Percentiles rank a stretch among this genome's conserved stretches.
Evolutionary conservation across 495 filamentous ascomycete species (phyloP).

Genomic region (Aspergillus haitiensis): DNA sequence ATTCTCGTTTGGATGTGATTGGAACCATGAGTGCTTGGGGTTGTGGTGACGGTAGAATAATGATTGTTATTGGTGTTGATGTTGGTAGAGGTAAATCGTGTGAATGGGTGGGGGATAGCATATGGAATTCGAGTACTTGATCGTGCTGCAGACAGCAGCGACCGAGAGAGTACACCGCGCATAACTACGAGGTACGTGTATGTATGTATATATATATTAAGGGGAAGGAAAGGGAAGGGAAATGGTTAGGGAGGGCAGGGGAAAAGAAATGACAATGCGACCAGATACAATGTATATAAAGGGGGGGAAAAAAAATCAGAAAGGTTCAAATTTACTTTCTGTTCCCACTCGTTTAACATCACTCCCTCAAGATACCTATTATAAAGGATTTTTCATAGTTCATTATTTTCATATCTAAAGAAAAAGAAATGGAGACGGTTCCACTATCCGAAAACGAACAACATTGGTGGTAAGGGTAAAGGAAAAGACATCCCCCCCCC

Average conservation of each 20-base stretch:
- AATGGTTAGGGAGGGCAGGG: conserved; percentile 2
- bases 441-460: conserved; percentile 5
- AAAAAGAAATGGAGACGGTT: too few species aligned
- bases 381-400: neutral
- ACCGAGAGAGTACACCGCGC: conserved; percentile 21
- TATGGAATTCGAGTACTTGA: conserved; percentile 8
- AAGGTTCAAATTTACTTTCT: neutral
- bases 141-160: conserved; percentile 20
- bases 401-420: neutral
- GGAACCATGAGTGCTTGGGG: conserved; percentile 20
- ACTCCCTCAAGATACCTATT: too few species aligned
- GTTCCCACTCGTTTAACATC: neutral
- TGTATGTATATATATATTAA: conserved; percentile 15
- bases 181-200: conserved; percentile 16
- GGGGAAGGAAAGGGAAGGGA: neutral
- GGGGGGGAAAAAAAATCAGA: neutral
- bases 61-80: neutral
- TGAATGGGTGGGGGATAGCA: conserved; percentile 7
- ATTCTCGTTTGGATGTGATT: conserved; percentile 41
- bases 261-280: neutral
- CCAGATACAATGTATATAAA: neutral
- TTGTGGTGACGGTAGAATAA: conserved; percentile 15
- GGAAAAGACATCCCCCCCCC: conserved; percentile 8
- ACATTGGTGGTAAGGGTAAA: neutral
- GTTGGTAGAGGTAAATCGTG: conserved; percentile 8